Conservation (phyloP, 2,329 filamentous ascomycete genomes). For the Penicillium hesseltinei region DNA sequence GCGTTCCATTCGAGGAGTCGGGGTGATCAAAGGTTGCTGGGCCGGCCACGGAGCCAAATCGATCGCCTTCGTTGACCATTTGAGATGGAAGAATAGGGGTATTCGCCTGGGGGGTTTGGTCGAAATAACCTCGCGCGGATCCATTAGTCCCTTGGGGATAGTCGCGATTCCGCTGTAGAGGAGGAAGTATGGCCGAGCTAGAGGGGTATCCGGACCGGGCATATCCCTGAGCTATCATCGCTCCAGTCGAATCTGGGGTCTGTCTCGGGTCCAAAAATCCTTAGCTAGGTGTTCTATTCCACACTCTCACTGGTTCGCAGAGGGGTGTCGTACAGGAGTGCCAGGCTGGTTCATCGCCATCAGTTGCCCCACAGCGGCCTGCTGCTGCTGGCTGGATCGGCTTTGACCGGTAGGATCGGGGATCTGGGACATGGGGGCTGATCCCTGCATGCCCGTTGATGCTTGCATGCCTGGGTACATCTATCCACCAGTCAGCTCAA, state of each 20-base stretch:
- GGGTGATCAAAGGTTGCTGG: constrained; percentile 31
- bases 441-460: constrained; percentile 22
- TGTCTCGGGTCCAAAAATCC: constrained; percentile 26
- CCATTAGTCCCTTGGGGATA: constrained; percentile 32
- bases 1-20: constrained; percentile 33
- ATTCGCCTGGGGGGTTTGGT: constrained; percentile 32
- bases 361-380: constrained; percentile 38
- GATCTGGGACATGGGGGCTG: constrained; percentile 36
- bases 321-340: constrained; percentile 38
- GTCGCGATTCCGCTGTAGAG: constrained; percentile 35
- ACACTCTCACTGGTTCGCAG: constrained; percentile 24
- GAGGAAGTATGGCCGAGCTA: constrained; percentile 36
- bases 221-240: constrained; percentile 39
- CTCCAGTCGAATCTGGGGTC: constrained; percentile 38
- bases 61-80: constrained; percentile 33
- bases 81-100: constrained; percentile 39
- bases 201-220: constrained; percentile 34
- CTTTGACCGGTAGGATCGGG: constrained; percentile 34
- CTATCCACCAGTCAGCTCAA: constrained; percentile 15
- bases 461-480: constrained; percentile 34
- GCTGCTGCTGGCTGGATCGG: constrained; percentile 31
- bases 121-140: constrained; percentile 30
- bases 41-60: constrained; percentile 30
- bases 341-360: constrained; percentile 39
- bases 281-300: constrained; percentile 29